A percentile compares a stretch with the other conserved stretches of the same genome.
phyloP scores from a whole-genome alignment of 2,329 filamentous ascomycete genomes.

The Plenodomus lindquistii region DNA sequence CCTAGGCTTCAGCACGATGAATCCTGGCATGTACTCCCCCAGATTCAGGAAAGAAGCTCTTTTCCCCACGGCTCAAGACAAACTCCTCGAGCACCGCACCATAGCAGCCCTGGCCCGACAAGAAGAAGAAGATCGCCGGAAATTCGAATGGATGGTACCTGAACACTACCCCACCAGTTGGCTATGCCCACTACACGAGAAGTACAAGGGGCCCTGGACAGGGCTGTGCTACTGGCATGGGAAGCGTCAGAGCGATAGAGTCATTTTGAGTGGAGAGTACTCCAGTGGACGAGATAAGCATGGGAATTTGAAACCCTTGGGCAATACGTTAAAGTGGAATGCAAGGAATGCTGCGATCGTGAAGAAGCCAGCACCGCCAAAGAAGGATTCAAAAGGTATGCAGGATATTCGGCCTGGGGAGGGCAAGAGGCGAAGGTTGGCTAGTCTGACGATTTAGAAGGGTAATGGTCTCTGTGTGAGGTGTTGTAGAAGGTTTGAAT shows the following conservation, averaged over 20 bases:
- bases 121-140: conserved; percentile 30
- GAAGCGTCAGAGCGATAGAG: neutral
- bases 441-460: neutral
- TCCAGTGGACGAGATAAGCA: neutral
- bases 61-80: conserved; percentile 14
- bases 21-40: neutral
- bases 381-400: neutral
- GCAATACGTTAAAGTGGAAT: neutral
- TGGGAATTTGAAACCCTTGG: neutral
- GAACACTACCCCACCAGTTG: conserved; percentile 52
- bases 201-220: conserved; percentile 43
- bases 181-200: conserved; percentile 48
- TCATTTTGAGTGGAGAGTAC: neutral
- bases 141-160: conserved; percentile 47
- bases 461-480: neutral
- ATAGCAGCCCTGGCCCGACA: conserved; percentile 10
- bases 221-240: conserved; percentile 51
- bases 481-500: neutral
- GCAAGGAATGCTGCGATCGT: neutral
- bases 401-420: neutral
- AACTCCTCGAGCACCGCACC: conserved; percentile 5
- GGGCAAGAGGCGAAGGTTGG: neutral
- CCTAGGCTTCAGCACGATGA: conserved; percentile 7
- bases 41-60: conserved; percentile 14
- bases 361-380: neutral